A percentile compares a stretch with the other conserved stretches of the same genome.
Conservation (phyloP, 2,329 filamentous ascomycete genomes). For the Alternaria sp. region DNA sequence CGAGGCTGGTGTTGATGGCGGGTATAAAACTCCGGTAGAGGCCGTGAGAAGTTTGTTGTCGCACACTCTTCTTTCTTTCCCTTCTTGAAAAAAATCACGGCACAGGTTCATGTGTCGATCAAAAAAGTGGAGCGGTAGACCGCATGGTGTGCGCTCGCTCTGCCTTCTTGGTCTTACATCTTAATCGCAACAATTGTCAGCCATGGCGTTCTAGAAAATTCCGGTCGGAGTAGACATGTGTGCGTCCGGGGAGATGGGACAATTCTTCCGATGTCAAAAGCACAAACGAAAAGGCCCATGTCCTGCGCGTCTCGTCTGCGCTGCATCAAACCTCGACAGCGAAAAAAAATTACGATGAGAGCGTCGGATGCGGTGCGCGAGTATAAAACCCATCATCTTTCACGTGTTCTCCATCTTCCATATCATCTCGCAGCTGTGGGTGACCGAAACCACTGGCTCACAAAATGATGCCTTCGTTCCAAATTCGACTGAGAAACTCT, state of each 20-base stretch:
- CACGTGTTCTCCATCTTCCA: background rate
- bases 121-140: too few species aligned
- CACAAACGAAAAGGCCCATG: accelerated
- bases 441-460: background rate
- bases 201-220: too few species aligned
- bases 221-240: background rate
- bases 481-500: background rate
- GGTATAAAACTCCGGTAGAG: background rate
- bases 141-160: background rate
- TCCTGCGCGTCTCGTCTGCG: background rate
- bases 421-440: background rate
- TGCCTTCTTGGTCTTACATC: background rate
- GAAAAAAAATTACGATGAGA: background rate
- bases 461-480: background rate
- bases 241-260: background rate
- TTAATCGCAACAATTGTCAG: too few species aligned
- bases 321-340: background rate
- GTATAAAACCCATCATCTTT: background rate
- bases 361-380: background rate
- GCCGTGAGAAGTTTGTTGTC: background rate
- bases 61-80: background rate
- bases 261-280: background rate
- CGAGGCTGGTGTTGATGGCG: background rate
- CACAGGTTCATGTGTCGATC: too few species aligned
- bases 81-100: too few species aligned